phyloP scores from a whole-genome alignment of 495 filamentous ascomycete species.

The Evansstolkia leycettana region DNA sequence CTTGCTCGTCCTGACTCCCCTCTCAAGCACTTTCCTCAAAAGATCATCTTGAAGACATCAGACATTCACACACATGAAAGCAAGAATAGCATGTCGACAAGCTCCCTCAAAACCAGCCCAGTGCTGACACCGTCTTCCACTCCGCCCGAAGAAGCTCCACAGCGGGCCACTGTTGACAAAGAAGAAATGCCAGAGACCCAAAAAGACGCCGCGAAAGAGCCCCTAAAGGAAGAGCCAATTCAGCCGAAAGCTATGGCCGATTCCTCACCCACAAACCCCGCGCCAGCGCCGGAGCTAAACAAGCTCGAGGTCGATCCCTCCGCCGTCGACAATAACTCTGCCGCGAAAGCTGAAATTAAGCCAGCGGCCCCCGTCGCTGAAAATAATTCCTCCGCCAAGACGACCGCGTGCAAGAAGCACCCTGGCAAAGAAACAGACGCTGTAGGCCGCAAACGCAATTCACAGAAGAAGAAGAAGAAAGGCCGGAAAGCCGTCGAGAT shows the following conservation, averaged over 20 bases:
- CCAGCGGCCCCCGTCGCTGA: conserved; percentile 11
- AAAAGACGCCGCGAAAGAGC: background rate
- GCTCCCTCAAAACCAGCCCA: background rate
- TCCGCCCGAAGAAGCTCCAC: conserved; percentile 9
- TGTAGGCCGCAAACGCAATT: conserved; percentile 7
- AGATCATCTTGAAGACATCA: too few species aligned
- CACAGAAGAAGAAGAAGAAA: conserved; percentile 25
- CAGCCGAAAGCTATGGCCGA: conserved; percentile 15
- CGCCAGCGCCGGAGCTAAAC: conserved; percentile 6
- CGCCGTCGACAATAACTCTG: conserved; percentile 8
- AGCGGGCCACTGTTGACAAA: conserved; percentile 7
- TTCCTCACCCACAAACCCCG: conserved; percentile 4
- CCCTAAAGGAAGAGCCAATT: background rate
- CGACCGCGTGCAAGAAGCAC: conserved; percentile 27
- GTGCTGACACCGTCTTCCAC: conserved; percentile 5
- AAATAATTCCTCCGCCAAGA: conserved; percentile 9
- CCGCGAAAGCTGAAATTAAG: conserved; percentile 19
- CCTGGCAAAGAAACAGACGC: conserved; percentile 14
- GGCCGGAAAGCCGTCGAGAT: conserved; percentile 15
- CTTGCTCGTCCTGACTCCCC: too few species aligned
- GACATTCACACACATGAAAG: too few species aligned
- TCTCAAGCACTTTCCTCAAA: too few species aligned
- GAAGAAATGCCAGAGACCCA: conserved; percentile 1
- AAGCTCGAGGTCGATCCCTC: conserved; percentile 20
- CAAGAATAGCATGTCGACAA: background rate